Evolutionary conservation across 1,139 yeast genomes (phyloP), one percentile per base, ranked within the genome.

Genomic region (Diutina rugosa): DNA sequence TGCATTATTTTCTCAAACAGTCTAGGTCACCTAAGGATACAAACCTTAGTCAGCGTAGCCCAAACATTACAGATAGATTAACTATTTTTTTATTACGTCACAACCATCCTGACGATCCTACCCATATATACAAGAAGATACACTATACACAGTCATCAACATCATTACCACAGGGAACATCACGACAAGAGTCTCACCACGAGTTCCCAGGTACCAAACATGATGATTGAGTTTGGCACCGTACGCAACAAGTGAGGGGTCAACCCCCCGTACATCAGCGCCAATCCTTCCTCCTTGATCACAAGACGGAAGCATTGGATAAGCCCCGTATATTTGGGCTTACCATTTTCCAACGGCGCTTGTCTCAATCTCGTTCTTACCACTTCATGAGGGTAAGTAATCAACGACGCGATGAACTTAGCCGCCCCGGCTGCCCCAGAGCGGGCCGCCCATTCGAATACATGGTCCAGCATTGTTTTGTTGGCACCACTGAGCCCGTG

Each of bases 201-300:
- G 54, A 95, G 71, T 67, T 95, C 99, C 98, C 99, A 95, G 1
- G 99, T 91, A 46, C 99, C 99, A 76, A 95, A 95, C 98, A 95
- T 93, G 62, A 95, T 91, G 67, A 95, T 90, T 63, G 97, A 89
- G 70, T 93, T 95, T 2, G 99, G 99, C 55, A 95, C 99, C 0
- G 99, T 95, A 70, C 99, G 81, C 72, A 95, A 79, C 64, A 95
- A 76, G 71, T 95, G 99, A 2, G 99, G 98, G 1, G 99, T 93
- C 66, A 95, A 77, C 0, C 99, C 99, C 59, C 99, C 97, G 67
- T 95, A 95, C 91, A 95, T 87, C 49, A 97, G 87, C 4, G 80
- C 84, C 56, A 93, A 70, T 0, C 99, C 99, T 72, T 95, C 99
- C 67, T 93, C 97, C 65, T 85, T 88, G 26, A 89, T 73, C 18